Evolutionary conservation across 129 eudicot genomes (phyloP).

Genomic region (Artemisia argyi): DNA sequence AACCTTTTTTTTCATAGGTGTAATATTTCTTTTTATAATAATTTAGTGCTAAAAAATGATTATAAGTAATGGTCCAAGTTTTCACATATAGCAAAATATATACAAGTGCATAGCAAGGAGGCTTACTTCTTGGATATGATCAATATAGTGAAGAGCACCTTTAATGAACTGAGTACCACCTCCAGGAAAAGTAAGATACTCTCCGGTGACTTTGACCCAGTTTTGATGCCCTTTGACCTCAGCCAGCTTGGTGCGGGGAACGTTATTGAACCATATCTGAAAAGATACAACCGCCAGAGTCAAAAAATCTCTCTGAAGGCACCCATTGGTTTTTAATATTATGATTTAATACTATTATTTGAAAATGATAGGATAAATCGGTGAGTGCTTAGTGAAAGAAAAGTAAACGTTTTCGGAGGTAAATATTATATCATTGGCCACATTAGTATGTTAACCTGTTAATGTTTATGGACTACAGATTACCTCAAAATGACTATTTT

Average conservation of each 20-base stretch:
- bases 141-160: conserved; percentile 62
- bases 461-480: too few species aligned
- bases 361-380: too few species aligned
- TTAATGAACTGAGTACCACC: conserved; percentile 64
- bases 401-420: too few species aligned
- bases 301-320: background rate
- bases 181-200: conserved; percentile 57
- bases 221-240: conserved; percentile 59
- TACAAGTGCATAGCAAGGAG: background rate
- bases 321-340: background rate
- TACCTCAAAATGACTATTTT: too few species aligned
- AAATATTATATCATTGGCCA: too few species aligned
- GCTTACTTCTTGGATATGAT: conserved; percentile 43
- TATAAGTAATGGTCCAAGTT: background rate
- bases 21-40: background rate
- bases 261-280: conserved; percentile 61
- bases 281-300: conserved; percentile 1
- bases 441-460: too few species aligned
- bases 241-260: conserved; percentile 52
- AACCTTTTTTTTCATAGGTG: background rate
- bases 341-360: background rate
- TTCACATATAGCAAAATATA: background rate
- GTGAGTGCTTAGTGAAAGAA: too few species aligned
- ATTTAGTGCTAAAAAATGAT: too few species aligned
- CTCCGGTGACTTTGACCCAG: conserved; percentile 66